Evolutionary conservation across 2,329 filamentous ascomycete species (phyloP).

Genomic region (Colletotrichum falcatum): DNA sequence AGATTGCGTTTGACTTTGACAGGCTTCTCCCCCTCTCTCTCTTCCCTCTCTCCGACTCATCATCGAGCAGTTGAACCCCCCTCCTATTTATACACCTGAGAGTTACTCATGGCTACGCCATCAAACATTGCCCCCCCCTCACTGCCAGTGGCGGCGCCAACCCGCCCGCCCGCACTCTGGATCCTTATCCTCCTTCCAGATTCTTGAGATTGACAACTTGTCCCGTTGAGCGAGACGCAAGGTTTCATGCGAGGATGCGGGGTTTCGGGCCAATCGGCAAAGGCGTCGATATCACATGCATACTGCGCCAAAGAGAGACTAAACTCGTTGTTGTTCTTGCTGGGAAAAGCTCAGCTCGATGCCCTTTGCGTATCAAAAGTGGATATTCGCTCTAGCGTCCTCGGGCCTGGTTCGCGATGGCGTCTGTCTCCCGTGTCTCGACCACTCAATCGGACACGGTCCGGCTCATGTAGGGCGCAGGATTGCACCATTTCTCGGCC

Average conservation of each 20-base stretch:
- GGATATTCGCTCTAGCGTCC: constrained; percentile 6
- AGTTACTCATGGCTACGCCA: background rate
- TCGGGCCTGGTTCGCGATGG: constrained; percentile 3
- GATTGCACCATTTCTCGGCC: constrained; percentile 36
- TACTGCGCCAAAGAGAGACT: constrained; percentile 19
- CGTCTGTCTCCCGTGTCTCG: constrained; percentile 16
- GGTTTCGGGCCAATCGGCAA: constrained; percentile 41
- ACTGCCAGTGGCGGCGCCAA: constrained; percentile 16
- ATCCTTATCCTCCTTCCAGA: constrained; percentile 39
- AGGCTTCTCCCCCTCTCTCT: no score
- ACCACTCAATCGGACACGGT: constrained; percentile 36
- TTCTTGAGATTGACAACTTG: constrained; percentile 26
- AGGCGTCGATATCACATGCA: constrained; percentile 31
- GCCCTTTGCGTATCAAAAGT: constrained; percentile 38
- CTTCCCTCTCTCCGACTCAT: no score
- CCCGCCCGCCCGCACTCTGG: constrained; percentile 14
- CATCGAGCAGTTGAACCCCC: background rate
- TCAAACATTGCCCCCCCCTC: constrained; percentile 34
- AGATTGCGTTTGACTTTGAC: background rate
- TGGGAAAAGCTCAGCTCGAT: constrained; percentile 10
- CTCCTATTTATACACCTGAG: constrained; percentile 30
- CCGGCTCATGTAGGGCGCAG: constrained; percentile 32
- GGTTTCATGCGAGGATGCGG: constrained; percentile 35
- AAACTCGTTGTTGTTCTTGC: background rate
- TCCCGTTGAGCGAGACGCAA: constrained; percentile 18